Evolutionary conservation across 495 filamentous ascomycete genomes (phyloP).

Genomic region (Aspergillus cavernicola): DNA sequence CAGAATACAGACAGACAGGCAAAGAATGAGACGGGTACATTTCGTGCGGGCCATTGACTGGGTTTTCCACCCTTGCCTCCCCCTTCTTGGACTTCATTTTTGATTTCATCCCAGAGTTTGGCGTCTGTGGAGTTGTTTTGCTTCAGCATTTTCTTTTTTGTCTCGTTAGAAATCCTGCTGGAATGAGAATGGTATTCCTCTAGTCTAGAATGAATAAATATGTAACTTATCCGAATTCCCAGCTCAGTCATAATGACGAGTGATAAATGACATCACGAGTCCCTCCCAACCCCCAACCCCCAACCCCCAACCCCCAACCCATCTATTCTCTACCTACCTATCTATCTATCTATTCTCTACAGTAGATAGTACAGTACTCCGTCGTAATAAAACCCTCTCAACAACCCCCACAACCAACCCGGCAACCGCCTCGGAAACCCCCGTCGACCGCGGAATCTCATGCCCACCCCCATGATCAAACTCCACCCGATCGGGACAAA

Average conservation of each 20-base stretch:
- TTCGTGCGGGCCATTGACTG: slow-evolving; percentile 49
- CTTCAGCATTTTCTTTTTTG: too few species aligned
- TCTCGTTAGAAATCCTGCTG: too few species aligned
- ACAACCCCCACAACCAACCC: slow-evolving; percentile 1
- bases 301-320: too few species aligned
- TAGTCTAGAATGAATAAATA: background rate
- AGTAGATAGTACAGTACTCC: too few species aligned
- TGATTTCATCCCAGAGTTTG: slow-evolving; percentile 44
- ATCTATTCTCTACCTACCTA: too few species aligned
- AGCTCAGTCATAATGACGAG: background rate
- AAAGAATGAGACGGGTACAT: slow-evolving; percentile 23
- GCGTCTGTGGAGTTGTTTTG: slow-evolving; percentile 47
- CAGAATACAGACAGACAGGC: too few species aligned
- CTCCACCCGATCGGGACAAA: background rate
- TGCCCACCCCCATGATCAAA: slow-evolving; percentile 14
- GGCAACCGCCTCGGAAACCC: background rate
- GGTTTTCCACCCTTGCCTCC: slow-evolving; percentile 48
- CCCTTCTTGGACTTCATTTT: slow-evolving; percentile 42
- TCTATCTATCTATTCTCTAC: background rate
- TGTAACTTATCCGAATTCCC: background rate
- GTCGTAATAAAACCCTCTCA: background rate
- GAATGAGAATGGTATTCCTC: too few species aligned
- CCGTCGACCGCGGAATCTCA: slow-evolving; percentile 9
- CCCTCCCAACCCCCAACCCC: background rate
- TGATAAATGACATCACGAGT: background rate